Percentiles rank a stretch among this genome's conserved stretches.
These are phyloP conservation scores for Nephelium lappaceum DNA, from an alignment of 345 rosid species.

Conservation along the genomic window DNA sequence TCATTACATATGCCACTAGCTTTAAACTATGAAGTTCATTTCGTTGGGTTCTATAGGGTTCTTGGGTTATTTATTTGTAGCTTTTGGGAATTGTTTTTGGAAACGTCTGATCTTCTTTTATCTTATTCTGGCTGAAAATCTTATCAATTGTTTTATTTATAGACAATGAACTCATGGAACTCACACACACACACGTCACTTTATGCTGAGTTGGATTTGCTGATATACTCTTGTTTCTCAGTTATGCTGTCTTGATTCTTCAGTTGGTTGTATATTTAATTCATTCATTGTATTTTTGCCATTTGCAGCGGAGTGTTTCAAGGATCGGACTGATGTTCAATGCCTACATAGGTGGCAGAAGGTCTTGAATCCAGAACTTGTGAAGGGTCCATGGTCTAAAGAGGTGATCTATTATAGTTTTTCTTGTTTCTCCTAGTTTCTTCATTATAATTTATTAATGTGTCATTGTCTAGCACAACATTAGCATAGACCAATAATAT, in stretches of 20 bases:
- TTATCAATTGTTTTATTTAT: neutral
- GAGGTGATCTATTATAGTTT: conserved; percentile 58
- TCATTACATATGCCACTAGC: neutral
- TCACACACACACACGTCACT: neutral
- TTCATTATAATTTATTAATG: conserved; percentile 4
- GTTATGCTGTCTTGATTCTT: conserved; percentile 7
- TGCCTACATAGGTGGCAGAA: conserved; percentile 99
- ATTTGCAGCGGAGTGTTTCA: conserved; percentile 93
- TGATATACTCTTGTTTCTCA: neutral
- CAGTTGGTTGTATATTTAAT: neutral
- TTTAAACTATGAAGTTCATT: neutral
- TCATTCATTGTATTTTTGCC: conserved; percentile 31
- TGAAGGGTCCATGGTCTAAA: conserved; percentile 99
- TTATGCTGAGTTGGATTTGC: neutral
- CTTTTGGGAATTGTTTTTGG: neutral
- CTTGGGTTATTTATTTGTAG: neutral
- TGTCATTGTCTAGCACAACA: conserved; percentile 9
- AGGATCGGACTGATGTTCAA: conserved; percentile 98
- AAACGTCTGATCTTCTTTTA: neutral
- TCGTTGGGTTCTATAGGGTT: neutral
- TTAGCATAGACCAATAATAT: neutral
- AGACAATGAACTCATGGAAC: neutral
- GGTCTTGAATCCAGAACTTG: conserved; percentile 97
- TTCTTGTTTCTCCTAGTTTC: conserved; percentile 14
- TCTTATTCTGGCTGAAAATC: neutral